Base-by-base conservation (phyloP, 129 eudicot genomes). In the Tagetes patula region DNA sequence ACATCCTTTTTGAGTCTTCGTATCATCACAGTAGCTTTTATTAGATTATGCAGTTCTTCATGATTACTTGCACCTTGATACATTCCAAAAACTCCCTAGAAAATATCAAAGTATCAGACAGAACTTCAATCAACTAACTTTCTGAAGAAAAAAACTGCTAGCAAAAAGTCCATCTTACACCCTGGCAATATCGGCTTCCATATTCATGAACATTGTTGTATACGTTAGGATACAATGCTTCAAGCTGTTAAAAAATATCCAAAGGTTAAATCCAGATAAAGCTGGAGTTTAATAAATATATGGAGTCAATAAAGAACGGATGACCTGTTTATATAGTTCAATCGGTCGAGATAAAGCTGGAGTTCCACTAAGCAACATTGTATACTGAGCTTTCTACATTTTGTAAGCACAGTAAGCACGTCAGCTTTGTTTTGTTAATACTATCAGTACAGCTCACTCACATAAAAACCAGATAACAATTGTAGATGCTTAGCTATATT, bases 21-120 rank as follows among this genome's bases (percentile, higher is more conserved):
- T 58, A 94, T 90, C 99, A 94, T 90, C 72, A 94, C 77, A 48
- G 99, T 94, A 65, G 97, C 89, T 80, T 94, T 94, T 77, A 94
- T 94, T 69, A 94, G 85, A 83, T 86, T 88, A 85, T 94, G 99
- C 80, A 94, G 84, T 85, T 94, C 99, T 72, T 94, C 99, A 71
- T 90, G 97, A 78, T 94, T 90, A 80, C 99, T 94, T 36, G 99
- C 89, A 81, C 99, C 99, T 82, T 94, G 99, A 82, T 94, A 94
- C 78, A 77, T 42, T 79, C 99, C 99, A 83, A 94, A 94, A 12
- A 75, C 3, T 3, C 99, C 97, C 98, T 93, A 75, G n/a, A 79
- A 74, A 65, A 42, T 40, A 56, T 58, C 30, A 70, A 78, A 32
- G 71, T 69, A 52, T 62, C 38, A 65, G 72, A 46, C 42, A 31